Base-by-base conservation (phyloP, 345 rosid species). In the Camelina hispida region DNA sequence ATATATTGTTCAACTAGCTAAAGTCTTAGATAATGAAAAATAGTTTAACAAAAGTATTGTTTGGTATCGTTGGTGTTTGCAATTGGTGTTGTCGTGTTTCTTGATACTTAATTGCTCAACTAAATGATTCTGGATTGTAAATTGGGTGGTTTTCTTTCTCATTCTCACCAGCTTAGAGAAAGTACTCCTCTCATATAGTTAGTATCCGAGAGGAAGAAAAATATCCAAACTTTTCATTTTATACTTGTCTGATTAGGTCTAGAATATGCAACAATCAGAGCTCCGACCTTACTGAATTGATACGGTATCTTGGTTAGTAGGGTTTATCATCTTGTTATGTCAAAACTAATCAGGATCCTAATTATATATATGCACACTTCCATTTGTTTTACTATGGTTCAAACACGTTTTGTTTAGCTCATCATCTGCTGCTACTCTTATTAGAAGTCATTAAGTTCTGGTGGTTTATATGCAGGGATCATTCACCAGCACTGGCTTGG, bases 401-500 rank as follows among this genome's bases (percentile, higher is more conserved):
- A 0, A 13, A 66, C 28, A 38, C 15, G 55, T 8, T 48, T 51
- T 30, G 2, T 7, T 60, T 62, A 62, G 65, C 66, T 70, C 37
- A 44, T 34, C 34, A 51, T 43, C 56, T 63, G 15, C 54, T 62
- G 18, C 54, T 62, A 2, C 23, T 55, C 13, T 25, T 44, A 23
- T 54, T 37, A 6, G 30, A 52, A 34, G 9, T 48, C 53, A 25
- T 47, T 35, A 23, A 40, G 30, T 42, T 5, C 43, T 1, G 44
- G 20, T 62, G 51, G 71, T 64, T 13, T 5, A 77, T 70, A 48
- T 0, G 62, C 84, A 96, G 98, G 97, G 98, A 57, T 95, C 94
- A 56, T 85, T 89, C 80, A 87, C 91, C 38, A 88, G 98, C 88
- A 96, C 98, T 32, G 98, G 98, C 50, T 79, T 96, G 84, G 84